Evolutionary conservation across 257 asterid genomes (phyloP), one percentile per base, ranked within the genome.

Genomic region (Gentiana straminea): DNA sequence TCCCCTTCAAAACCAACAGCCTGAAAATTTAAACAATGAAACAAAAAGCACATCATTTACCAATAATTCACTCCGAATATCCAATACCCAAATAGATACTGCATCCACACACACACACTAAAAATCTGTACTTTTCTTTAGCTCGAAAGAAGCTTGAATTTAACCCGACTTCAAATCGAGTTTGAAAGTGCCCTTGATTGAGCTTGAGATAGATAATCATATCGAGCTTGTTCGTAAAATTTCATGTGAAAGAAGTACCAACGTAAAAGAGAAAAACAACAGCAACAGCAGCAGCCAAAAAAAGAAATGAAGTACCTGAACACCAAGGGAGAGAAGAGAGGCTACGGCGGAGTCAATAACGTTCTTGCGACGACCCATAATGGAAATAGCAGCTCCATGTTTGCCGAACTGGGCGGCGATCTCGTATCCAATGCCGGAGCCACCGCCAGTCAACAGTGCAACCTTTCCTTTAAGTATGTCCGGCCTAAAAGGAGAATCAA

Each of bases 1-100:
- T 89, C 97, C 52, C 97, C 97, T 60, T 74, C 85, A 59, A 85
- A 65, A n/a, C 94, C 97, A 69, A 81, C 74, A 4, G 90, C 95
- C 94, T 89, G 68, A 44, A 58, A 57, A 37, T n/a, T 15, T 3
- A 32, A 34, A 34, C n/a, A 1, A 7, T 38, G 0, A 10, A 24
- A 39, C 44, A 39, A 39, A 39, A 7, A 39, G 8, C 4, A 39
- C 44, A 39, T 39, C 54, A 51, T 8, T 11, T 34, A 8, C 54
- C 5, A 50, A n/a, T 3, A 24, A 24, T 24, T 24, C 24, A 24
- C 24, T 24, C 1, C 24, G 24, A 24, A 24, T 24, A 24, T 24
- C 24, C 24, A 24, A 24, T 24, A 24, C 24, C 24, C 24, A 24
- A 24, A 24, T 24, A 24, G 24, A 24, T 24, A 24, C 1, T 0